Base-by-base conservation (phyloP, 495 filamentous ascomycete genomes). In the Penicillium longicatenatum region DNA sequence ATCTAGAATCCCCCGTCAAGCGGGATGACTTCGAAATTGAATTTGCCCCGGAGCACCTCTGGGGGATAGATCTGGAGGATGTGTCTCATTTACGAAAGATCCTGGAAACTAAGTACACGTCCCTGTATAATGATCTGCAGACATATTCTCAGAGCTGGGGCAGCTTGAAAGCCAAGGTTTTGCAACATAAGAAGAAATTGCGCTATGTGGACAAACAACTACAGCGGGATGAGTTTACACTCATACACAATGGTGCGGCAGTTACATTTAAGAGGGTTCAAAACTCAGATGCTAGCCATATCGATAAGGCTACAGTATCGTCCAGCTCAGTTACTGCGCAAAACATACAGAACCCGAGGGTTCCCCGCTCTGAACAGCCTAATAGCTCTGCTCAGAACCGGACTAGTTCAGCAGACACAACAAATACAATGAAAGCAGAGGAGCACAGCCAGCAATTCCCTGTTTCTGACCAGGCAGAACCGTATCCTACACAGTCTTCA, bases 151-250 rank as follows among this genome's bases (percentile, higher is more conserved):
- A 63, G 30, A 69, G 66, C 22, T 66, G 59, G 51, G 59, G 43
- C 16, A 58, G 59, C 21, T 68, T 79, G 35, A 75, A 64, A 57
- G 29, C 50, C 4, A 64, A 65, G 22, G 54, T 74, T 1, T 67
- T 72, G 31, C 66, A 69, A 17, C 71, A 75, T 24, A 82, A 74
- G 53, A 70, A 58, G 60, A 79, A 74, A 59, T 63, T 72, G 12
- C 47, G 26, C n/a, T 56, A 69, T 54, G 73, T 71, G 65, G 70
- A 73, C 30, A 70, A 55, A 9, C 67, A 62, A 41, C 29, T 78
- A 21, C 26, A 61, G 11, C 54, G 57, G 4, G 68, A 71, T 50
- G 63, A 70, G 31, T 76, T 76, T 44, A 68, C 68, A 1, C 22
- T 72, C 26, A 22, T 65, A 14, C 50, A 70, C 21, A 57, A 72